Evolutionary conservation across 768 basidiomycete genomes (phyloP).

Genomic region (Lactarius deliciosus): DNA sequence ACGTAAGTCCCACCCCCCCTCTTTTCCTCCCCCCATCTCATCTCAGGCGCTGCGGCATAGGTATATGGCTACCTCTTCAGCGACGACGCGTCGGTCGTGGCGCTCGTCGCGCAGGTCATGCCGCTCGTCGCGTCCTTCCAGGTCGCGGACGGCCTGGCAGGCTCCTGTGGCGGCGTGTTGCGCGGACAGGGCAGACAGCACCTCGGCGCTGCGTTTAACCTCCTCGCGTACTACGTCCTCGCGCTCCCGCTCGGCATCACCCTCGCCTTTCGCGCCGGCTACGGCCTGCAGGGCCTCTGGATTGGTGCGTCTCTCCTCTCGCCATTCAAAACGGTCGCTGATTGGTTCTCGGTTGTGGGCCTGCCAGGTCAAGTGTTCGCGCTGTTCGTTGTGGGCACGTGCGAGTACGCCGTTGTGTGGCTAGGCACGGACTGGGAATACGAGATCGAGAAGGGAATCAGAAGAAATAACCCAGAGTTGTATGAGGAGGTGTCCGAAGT

Average conservation of each 20-base stretch:
- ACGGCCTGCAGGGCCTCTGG: constrained; percentile 54
- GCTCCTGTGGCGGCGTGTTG: constrained; percentile 50
- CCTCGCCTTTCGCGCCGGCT: constrained; percentile 46
- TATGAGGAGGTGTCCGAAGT: constrained; percentile 13
- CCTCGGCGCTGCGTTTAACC: constrained; percentile 71
- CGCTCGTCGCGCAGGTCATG: constrained; percentile 50
- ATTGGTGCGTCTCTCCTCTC: constrained; percentile 37
- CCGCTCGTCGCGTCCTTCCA: constrained; percentile 57
- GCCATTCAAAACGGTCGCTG: not conserved
- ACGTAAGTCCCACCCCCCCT: constrained; percentile 42
- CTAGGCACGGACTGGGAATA: constrained; percentile 50
- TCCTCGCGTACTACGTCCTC: constrained; percentile 60
- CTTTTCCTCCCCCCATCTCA: not conserved
- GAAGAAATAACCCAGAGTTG: constrained; percentile 34
- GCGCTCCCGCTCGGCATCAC: constrained; percentile 53
- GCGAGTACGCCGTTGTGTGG: constrained; percentile 64
- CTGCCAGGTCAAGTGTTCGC: constrained; percentile 66
- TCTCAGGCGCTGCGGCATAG: constrained; percentile 35
- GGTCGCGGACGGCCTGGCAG: constrained; percentile 53
- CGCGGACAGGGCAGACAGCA: constrained; percentile 61
- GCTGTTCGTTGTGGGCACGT: constrained; percentile 66
- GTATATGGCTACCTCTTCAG: constrained; percentile 69
- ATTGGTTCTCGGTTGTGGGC: constrained; percentile 23
- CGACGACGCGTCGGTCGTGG: constrained; percentile 55
- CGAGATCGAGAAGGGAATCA: constrained; percentile 44